Evolutionary conservation across 352 stramenopile genomes (phyloP).

Genomic region (Pythium myriotylum): DNA sequence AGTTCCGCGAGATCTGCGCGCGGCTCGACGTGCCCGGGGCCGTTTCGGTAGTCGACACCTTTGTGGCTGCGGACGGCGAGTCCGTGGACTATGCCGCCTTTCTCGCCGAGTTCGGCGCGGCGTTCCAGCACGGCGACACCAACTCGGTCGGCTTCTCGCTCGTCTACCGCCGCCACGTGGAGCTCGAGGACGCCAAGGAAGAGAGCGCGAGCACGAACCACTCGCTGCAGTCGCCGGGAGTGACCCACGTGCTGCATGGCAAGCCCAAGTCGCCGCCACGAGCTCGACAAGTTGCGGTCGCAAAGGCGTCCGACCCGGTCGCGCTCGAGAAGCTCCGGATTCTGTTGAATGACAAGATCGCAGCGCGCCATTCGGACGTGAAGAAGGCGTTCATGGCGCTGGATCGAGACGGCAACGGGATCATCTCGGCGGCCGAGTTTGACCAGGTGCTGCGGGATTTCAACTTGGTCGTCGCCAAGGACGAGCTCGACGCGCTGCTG

Average conservation of each 20-base stretch:
- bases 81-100: slow-evolving; percentile 75
- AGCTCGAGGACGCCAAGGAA: no score
- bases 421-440: slow-evolving; percentile 48
- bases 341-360: slow-evolving; percentile 57
- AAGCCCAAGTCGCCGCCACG: slow-evolving; percentile 1
- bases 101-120: slow-evolving; percentile 56
- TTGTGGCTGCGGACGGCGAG: slow-evolving; percentile 36
- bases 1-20: slow-evolving; percentile 47
- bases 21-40: slow-evolving; percentile 38
- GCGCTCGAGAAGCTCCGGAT: slow-evolving; percentile 69
- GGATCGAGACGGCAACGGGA: slow-evolving; percentile 46
- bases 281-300: slow-evolving; percentile 5
- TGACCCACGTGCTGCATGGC: slow-evolving; percentile 37
- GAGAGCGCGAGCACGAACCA: slow-evolving; percentile 42
- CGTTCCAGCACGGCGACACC: slow-evolving; percentile 66
- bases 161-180: slow-evolving; percentile 28
- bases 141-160: slow-evolving; percentile 72
- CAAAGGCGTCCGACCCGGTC: slow-evolving; percentile 30
- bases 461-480: slow-evolving; percentile 41
- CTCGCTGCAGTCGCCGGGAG: slow-evolving; percentile 54
- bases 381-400: slow-evolving; percentile 50
- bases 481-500: slow-evolving; percentile 43
- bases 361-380: slow-evolving; percentile 41
- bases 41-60: slow-evolving; percentile 40
- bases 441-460: slow-evolving; percentile 53